These are phyloP conservation scores for Parathielavia appendiculata DNA, from an alignment of 495 filamentous ascomycete species.

Conservation along the genomic window DNA sequence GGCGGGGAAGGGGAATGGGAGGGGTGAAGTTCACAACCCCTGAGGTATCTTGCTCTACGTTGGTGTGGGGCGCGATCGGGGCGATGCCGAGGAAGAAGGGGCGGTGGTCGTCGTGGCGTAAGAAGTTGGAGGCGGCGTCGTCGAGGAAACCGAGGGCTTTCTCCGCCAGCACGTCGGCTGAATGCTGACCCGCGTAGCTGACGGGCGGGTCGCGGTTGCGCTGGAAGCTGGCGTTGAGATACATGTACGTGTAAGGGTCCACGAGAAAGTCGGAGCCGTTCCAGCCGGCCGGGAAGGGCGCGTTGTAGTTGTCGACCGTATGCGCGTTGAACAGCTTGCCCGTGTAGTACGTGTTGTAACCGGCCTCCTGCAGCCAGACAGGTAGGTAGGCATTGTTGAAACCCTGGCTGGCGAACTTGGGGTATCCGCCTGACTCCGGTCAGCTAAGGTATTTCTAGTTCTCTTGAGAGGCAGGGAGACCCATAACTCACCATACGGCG, in stretches of 20 bases:
- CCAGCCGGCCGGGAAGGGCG: conserved; percentile 54
- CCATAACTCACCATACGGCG: conserved; percentile 49
- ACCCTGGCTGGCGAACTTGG: conserved; percentile 61
- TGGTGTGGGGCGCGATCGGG: conserved; percentile 62
- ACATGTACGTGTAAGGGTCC: conserved; percentile 67
- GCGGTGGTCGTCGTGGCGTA: conserved; percentile 23
- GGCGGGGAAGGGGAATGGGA: conserved; percentile 47
- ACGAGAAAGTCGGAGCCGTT: conserved; percentile 61
- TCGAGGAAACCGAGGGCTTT: conserved; percentile 63
- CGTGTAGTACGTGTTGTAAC: conserved; percentile 70
- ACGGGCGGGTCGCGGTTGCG: conserved; percentile 55
- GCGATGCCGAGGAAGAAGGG: conserved; percentile 68
- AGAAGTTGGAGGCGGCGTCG: conserved; percentile 41
- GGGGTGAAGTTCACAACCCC: conserved; percentile 44
- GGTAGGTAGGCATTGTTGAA: conserved; percentile 64
- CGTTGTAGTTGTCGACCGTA: conserved; percentile 53
- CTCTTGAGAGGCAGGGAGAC: neutral
- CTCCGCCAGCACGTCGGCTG: conserved; percentile 56
- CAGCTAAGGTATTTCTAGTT: neutral
- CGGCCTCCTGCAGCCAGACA: conserved; percentile 62
- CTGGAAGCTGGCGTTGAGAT: conserved; percentile 62
- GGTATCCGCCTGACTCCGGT: conserved; percentile 53
- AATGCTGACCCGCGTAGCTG: conserved; percentile 54
- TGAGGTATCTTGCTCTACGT: conserved; percentile 30
- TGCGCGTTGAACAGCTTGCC: conserved; percentile 70